phyloP scores from a whole-genome alignment of 352 stramenopile species.

The Globisporangium spiculum region DNA sequence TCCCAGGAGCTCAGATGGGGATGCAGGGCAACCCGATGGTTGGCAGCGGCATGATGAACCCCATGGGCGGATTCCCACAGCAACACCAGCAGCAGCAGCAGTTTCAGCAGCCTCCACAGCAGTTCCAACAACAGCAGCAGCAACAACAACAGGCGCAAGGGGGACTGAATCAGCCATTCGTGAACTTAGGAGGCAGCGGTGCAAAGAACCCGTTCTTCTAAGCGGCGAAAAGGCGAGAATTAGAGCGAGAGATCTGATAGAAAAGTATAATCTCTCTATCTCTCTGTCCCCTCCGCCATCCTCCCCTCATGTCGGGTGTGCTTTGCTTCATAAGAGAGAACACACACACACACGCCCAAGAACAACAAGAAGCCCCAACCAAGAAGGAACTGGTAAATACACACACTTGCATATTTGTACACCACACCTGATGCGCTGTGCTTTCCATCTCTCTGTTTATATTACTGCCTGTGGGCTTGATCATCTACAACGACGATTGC shows the following conservation, averaged over 20 bases:
- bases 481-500: no score
- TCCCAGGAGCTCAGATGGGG: constrained; percentile 44
- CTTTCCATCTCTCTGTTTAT: no score
- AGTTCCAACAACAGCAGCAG: constrained; percentile 27
- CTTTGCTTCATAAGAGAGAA: not conserved
- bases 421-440: not conserved
- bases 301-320: not conserved
- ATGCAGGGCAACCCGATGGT: constrained; percentile 54
- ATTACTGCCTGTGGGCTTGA: no score
- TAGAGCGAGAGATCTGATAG: constrained; percentile 10
- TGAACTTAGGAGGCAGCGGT: constrained; percentile 54
- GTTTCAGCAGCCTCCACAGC: constrained; percentile 26
- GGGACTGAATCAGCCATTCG: constrained; percentile 73
- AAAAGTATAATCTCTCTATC: constrained; percentile 12
- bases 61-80: constrained; percentile 45
- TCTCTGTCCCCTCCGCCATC: not conserved
- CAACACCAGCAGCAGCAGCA: constrained; percentile 43
- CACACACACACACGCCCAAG: not conserved
- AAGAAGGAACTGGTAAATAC: constrained; percentile 1
- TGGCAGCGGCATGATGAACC: constrained; percentile 54
- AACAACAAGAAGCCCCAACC: not conserved
- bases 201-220: constrained; percentile 52
- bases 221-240: not conserved
- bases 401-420: constrained; percentile 2
- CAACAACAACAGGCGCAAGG: constrained; percentile 38